phyloP scores from a whole-genome alignment of 139 green algal species.

The Ettlia oleoabundans region DNA sequence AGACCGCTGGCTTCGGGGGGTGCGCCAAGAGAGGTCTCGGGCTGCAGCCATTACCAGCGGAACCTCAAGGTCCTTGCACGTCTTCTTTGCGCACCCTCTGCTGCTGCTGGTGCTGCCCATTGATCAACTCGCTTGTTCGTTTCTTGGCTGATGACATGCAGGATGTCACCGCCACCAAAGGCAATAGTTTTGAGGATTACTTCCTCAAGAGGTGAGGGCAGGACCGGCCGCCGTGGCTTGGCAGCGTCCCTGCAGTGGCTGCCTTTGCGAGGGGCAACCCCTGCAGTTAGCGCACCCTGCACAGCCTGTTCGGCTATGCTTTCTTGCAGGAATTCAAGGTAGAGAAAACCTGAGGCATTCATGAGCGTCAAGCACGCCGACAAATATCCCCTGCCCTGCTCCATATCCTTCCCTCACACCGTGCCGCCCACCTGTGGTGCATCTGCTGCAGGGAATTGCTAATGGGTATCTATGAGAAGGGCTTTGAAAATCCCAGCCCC shows the following conservation, averaged over 20 bases:
- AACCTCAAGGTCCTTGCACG: too few relatives aligned
- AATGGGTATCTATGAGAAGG: conserved; percentile 99
- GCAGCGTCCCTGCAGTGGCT: neutral
- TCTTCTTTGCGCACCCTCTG: too few relatives aligned
- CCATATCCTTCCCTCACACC: neutral
- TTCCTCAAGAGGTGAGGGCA: conserved; percentile 91
- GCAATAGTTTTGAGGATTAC: conserved; percentile 99
- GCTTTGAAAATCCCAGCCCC: conserved; percentile 93
- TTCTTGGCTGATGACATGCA: conserved; percentile 42
- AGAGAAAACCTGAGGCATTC: too few relatives aligned
- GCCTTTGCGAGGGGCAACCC: too few relatives aligned
- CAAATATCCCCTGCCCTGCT: neutral
- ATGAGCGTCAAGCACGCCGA: too few relatives aligned
- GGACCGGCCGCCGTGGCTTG: neutral
- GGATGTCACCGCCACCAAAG: conserved; percentile 98
- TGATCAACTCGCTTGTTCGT: neutral
- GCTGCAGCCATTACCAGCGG: too few relatives aligned
- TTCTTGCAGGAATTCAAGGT: too few relatives aligned
- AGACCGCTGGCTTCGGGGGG: too few relatives aligned
- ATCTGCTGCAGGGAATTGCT: conserved; percentile 78
- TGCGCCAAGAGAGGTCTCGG: too few relatives aligned
- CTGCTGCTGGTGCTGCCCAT: too few relatives aligned
- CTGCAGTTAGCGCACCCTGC: too few relatives aligned
- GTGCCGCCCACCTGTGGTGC: neutral
- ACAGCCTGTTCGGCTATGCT: too few relatives aligned